Evolutionary conservation across 352 stramenopile species (phyloP).

Genomic region (Phytophthora pluvialis): DNA sequence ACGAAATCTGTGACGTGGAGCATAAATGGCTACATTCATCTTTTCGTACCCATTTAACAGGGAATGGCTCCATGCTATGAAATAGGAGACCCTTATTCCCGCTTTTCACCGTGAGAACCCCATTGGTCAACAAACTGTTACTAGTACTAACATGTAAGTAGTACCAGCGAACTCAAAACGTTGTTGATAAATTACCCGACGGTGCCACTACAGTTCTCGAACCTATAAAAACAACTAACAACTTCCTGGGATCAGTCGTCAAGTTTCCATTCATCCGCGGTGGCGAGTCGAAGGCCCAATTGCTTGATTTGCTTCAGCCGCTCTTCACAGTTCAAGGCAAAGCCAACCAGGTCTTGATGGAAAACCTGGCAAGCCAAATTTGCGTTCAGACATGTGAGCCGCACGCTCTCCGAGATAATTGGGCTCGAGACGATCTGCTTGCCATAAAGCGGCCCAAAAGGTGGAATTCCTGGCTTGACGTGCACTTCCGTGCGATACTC

Average conservation of each 20-base stretch:
- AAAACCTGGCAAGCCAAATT: conserved; percentile 86
- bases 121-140: no score
- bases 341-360: conserved; percentile 85
- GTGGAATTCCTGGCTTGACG: conserved; percentile 68
- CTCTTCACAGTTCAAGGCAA: conserved; percentile 81
- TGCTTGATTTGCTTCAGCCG: conserved; percentile 91
- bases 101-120: not conserved
- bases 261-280: conserved; percentile 61
- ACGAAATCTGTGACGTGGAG: conserved; percentile 26
- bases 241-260: conserved; percentile 2
- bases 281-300: conserved; percentile 64
- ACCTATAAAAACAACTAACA: not conserved
- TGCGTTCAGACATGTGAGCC: conserved; percentile 81
- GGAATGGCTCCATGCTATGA: no score
- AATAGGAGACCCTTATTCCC: no score
- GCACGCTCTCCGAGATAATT: conserved; percentile 72
- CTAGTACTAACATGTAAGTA: no score
- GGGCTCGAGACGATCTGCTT: conserved; percentile 72
- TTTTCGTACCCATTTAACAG: not conserved
- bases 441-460: conserved; percentile 81
- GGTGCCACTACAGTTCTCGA: not conserved
- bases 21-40: conserved; percentile 7
- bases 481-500: conserved; percentile 81
- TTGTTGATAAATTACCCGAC: conserved; percentile 3
- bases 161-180: no score